These are phyloP conservation scores for Suillus decipiens DNA, from an alignment of 768 basidiomycete genomes.

Conservation along the genomic window DNA sequence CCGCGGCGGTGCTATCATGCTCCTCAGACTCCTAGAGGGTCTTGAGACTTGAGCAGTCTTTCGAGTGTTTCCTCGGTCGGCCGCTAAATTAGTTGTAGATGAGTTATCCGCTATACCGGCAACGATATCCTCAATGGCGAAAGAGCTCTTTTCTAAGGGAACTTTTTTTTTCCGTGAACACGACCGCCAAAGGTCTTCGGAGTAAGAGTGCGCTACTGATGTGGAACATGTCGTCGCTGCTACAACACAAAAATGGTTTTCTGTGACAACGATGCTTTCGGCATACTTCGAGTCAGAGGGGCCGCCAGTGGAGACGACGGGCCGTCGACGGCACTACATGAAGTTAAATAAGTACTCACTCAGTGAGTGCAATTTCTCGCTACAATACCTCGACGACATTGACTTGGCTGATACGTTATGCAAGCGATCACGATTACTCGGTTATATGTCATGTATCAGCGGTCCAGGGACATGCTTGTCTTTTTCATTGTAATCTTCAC, in stretches of 20 bases:
- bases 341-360: constrained; percentile 19
- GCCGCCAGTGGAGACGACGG: constrained; percentile 19
- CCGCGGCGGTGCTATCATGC: constrained; percentile 41
- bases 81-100: constrained; percentile 35
- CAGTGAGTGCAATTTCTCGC: neutral
- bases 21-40: constrained; percentile 46
- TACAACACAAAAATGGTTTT: constrained; percentile 64
- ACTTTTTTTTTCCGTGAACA: constrained; percentile 74
- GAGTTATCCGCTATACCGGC: constrained; percentile 49
- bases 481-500: neutral
- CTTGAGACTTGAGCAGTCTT: constrained; percentile 26
- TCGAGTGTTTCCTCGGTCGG: constrained; percentile 38
- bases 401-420: neutral
- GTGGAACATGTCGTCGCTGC: constrained; percentile 80
- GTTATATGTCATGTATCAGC: neutral
- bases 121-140: constrained; percentile 61
- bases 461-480: neutral
- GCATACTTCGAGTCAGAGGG: constrained; percentile 48
- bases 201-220: constrained; percentile 79
- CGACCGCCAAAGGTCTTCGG: constrained; percentile 64
- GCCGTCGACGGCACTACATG: no score
- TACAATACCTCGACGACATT: neutral
- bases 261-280: constrained; percentile 49
- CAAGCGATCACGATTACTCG: neutral
- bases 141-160: constrained; percentile 77